Base-by-base conservation (phyloP, 768 basidiomycete genomes). In the Astraeus odoratus region DNA sequence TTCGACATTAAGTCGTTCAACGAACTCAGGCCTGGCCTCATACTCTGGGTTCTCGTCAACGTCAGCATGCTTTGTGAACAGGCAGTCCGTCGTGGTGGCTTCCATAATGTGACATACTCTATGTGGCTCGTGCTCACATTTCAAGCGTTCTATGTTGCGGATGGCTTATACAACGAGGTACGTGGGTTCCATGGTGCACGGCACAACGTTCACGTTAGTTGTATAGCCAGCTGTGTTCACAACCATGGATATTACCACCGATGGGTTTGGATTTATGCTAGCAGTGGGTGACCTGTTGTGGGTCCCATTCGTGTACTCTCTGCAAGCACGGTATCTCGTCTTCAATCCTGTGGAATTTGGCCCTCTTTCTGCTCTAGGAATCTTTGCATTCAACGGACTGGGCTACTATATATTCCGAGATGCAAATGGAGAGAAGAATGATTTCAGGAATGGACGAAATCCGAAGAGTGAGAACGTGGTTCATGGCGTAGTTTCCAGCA, bases 231-330 rank as follows among this genome's bases (percentile, higher is more conserved):
- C 88, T 8, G 75, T 99, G 52, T 74, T 98, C 46, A 94, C 90
- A 1, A 92, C 86, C 3, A 99, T 99, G 89, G 96, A 99, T 58
- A 94, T 99, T 59, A 94, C 85, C 3, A 88, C 87, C 9, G 96
- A 99, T 56, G 96, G 96, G 9, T 97, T 98, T 57, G 96, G 96
- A 6, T 97, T 93, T 75, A 99, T 99, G 96, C 83, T 99, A 23
- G 68, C 91, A 4, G 77, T 95, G 38, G 95, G 96, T 33, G 92
- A 97, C 58, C 77, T 97, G 23, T 67, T 81, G 16, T 97, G 90
- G 86, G 89, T 99, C 9, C 95, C 95, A 9, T 95, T 97, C 66
- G 83, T 81, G 13, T 99, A 97, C 67, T 81, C 81, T 24, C 79
- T 97, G 12, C 94, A 98, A 68, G 89, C 94, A 1, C 85, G 93